Base-by-base conservation (phyloP, 345 rosid genomes). In the Aquilaria malaccensis region DNA sequence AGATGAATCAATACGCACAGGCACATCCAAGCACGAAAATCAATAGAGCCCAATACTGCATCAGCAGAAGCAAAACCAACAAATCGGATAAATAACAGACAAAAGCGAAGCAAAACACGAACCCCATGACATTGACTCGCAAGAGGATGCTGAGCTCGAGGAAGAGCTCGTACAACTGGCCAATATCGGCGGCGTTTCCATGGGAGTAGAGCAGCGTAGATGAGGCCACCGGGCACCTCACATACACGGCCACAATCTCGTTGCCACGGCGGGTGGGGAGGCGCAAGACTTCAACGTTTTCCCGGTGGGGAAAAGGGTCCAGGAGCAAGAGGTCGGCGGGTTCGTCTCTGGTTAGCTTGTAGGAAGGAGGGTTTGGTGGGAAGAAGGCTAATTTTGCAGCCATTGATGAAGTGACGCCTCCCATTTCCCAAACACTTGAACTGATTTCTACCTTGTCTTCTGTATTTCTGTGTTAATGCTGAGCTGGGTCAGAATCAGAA, bases 101-200 rank as follows among this genome's bases (percentile, higher is more conserved):
- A 45, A 56, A 30, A 43, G 59, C 14, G n/a, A 60, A 56, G 54
- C 11, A 59, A 50, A 52, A 58, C 50, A 75, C 62, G 45, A 79
- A 89, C 98, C 98, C 97, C 93, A 89, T 72, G 59, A 92, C 74
- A 82, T 92, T 92, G 76, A 92, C 94, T 37, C 94, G 80, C 76
- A 92, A 78, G 77, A 81, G 97, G 68, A 89, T 80, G 82, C 98
- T 92, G 49, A 92, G 77, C 73, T 92, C 98, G 75, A 85, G 55
- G 86, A 92, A 92, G 71, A 92, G 95, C 86, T 92, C 97, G 60
- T 92, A 89, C 98, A 92, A 85, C 95, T 92, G 98, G 3, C 98
- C 97, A 52, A 92, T 80, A 79, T 92, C 98, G 63, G 98, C 83
- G 22, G 97, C 98, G 61, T 92, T 92, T 2, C 98, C 98, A 33